Conservation (phyloP, 2,329 filamentous ascomycete species). For the Penicillium sp. region DNA sequence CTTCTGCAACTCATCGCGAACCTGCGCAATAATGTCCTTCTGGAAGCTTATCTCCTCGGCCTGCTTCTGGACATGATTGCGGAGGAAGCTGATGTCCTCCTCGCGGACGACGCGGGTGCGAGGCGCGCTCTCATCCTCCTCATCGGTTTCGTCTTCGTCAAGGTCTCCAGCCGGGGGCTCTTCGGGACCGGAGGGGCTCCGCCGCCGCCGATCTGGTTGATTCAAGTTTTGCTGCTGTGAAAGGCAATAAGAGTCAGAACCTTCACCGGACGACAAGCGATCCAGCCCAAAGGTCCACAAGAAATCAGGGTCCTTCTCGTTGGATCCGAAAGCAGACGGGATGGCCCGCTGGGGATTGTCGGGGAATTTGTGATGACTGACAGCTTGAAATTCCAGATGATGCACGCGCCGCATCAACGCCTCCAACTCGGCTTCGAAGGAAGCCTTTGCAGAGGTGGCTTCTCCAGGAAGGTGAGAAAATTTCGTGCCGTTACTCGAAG, state of each 20-base stretch:
- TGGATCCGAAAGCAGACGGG: conserved; percentile 59
- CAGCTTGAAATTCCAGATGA: conserved; percentile 73
- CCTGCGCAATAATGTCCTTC: conserved; percentile 76
- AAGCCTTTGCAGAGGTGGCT: conserved; percentile 68
- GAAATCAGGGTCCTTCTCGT: conserved; percentile 40
- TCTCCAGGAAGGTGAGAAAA: conserved; percentile 71
- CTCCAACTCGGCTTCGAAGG: conserved; percentile 76
- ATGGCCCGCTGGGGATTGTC: conserved; percentile 70
- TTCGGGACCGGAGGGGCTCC: conserved; percentile 31
- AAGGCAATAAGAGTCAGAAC: conserved; percentile 33
- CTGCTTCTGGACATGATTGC: conserved; percentile 89
- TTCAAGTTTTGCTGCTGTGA: conserved; percentile 37
- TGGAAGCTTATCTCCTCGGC: conserved; percentile 87
- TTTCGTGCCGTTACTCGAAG: conserved; percentile 47
- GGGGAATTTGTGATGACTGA: conserved; percentile 54
- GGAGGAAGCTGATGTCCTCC: conserved; percentile 77
- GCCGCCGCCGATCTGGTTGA: conserved; percentile 36
- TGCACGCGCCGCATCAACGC: conserved; percentile 74
- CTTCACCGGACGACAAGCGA: conserved; percentile 32
- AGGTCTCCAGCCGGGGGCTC: conserved; percentile 27
- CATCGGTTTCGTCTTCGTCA: conserved; percentile 35
- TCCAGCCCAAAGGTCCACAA: conserved; percentile 34
- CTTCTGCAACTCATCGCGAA: conserved; percentile 78
- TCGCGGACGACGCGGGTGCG: conserved; percentile 57
- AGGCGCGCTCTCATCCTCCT: conserved; percentile 51